Base-by-base conservation (phyloP, 2,329 filamentous ascomycete genomes). In the Talaromyces piceae region DNA sequence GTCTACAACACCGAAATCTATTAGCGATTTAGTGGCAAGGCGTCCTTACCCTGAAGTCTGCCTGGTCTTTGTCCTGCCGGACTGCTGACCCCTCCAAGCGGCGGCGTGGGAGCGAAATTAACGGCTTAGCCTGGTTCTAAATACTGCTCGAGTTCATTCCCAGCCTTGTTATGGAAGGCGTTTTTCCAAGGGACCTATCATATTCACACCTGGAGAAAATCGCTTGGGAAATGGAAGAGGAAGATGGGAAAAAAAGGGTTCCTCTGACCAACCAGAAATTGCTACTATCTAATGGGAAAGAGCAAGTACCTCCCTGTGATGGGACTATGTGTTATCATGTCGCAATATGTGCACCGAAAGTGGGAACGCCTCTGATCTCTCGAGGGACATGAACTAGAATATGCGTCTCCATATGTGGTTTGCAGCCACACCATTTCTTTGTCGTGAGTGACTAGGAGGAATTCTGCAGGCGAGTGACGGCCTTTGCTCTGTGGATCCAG, bases 1-100 rank as follows among this genome's bases (percentile, higher is more conserved):
- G 47, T 48, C 41, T 50, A 45, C 47, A 43, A 43, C 30, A 47
- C 28, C 41, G 26, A 53, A 41, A 18, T 26, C 22, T 25, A 43
- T n/a, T 12, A 25, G 22, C 31, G 49, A 4, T 23, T 53, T 33
- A 16, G 11, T 23, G 41, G 25, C 45, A 33, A 39, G 41, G 41
- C 18, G 41, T 22, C 23, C 46, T 49, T 45, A 22, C 31, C 18
- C 31, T 41, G 31, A 25, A 25, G 23, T 6, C 39, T 7, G 7
- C 20, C n/a, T 18, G 39, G 39, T 23, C 23, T 20, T 12, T 43
- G 25, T 41, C 30, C 18, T 45, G n/a, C 45, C n/a, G 33, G 8
- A 25, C 37, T 28, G 25, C 13, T 28, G 23, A 45, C 28, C 28
- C 39, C 39, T 23, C 18, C 37, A n/a, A n/a, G n/a, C 22, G 25